phyloP scores from a whole-genome alignment of 345 rosid genomes.

The Microcos paniculata region DNA sequence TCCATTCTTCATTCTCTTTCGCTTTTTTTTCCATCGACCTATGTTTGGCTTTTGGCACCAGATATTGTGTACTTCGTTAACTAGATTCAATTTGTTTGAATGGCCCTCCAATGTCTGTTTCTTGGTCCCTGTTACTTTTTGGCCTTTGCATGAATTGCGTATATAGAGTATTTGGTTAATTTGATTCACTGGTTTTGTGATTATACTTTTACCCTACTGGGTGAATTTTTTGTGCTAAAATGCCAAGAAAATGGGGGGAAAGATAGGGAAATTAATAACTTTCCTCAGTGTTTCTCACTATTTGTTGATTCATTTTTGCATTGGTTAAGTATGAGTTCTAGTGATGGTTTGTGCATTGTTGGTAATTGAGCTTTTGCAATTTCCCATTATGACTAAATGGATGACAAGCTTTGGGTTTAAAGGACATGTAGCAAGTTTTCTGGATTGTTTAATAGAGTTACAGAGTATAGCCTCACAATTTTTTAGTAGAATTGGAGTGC shows the following conservation, averaged over 20 bases:
- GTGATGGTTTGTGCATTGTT: slow-evolving; percentile 1
- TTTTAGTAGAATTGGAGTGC: neutral
- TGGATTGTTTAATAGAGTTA: neutral
- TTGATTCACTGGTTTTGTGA: neutral
- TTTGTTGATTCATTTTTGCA: neutral
- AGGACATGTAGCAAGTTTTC: neutral
- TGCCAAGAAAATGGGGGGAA: slow-evolving; percentile 14
- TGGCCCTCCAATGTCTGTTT: no score
- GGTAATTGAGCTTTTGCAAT: neutral
- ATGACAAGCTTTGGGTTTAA: neutral
- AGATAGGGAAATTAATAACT: neutral
- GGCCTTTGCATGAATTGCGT: no score
- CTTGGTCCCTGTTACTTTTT: no score
- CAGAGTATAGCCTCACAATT: neutral
- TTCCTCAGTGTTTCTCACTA: neutral
- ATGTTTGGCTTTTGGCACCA: no score
- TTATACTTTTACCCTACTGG: slow-evolving; percentile 9
- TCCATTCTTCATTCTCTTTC: no score
- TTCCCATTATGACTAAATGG: neutral
- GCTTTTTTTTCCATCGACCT: no score
- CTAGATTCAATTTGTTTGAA: no score
- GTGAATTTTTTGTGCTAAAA: slow-evolving; percentile 12
- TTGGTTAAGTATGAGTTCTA: slow-evolving; percentile 3
- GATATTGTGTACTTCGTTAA: no score
- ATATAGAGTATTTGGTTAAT: neutral